phyloP scores from a whole-genome alignment of 257 asterid species.

The Ophiorrhiza pumila region DNA sequence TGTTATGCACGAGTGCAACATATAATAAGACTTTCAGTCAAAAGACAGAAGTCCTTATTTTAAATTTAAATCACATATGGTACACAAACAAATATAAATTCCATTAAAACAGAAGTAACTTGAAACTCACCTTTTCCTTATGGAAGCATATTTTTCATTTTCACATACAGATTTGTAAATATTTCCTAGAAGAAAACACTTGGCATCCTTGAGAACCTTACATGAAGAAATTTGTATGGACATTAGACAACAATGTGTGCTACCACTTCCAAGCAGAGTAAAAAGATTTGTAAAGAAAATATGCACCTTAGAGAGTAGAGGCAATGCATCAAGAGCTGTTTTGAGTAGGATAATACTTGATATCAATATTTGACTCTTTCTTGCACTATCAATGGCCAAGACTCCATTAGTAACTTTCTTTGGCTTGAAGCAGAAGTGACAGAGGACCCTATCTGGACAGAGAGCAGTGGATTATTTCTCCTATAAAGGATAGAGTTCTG shows the following conservation, averaged over 20 bases:
- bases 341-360: conserved; percentile 89
- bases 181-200: conserved; percentile 75
- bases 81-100: conserved; percentile 10
- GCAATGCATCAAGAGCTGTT: conserved; percentile 91
- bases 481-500: conserved; percentile 9
- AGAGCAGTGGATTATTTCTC: conserved; percentile 20
- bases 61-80: not conserved
- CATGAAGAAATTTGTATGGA: conserved; percentile 10
- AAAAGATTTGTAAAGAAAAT: conserved; percentile 10
- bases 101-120: conserved; percentile 17
- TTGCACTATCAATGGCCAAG: conserved; percentile 62
- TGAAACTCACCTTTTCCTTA: conserved; percentile 65
- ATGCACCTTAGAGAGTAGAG: conserved; percentile 81
- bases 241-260: conserved; percentile 9
- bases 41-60: not conserved
- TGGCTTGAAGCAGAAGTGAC: conserved; percentile 98
- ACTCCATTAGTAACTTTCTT: conserved; percentile 76
- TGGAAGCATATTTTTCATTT: conserved; percentile 71
- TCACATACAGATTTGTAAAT: conserved; percentile 80
- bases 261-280: not conserved
- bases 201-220: conserved; percentile 96
- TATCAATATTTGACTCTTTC: conserved; percentile 79
- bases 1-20: not conserved
- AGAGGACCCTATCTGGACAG: conserved; percentile 87
- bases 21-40: not conserved